Conservation (phyloP, 225 moss, liverwort and hornwort species). For the Pseudoscleropodium purum region DNA sequence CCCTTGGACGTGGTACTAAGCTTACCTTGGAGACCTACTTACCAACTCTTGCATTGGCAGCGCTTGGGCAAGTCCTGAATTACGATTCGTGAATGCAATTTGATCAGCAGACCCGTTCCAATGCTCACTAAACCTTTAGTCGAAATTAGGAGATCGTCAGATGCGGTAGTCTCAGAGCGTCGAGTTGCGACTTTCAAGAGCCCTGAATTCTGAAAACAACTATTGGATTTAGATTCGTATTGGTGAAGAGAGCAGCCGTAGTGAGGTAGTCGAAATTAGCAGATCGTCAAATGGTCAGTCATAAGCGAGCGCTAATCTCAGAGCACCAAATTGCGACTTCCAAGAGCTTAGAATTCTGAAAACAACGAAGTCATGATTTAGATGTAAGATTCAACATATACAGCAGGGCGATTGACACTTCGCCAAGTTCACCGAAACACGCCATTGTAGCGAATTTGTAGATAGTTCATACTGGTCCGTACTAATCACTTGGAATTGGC, state of each 20-base stretch:
- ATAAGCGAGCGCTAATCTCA: background rate
- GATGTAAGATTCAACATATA: no score
- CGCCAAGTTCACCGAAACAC: background rate
- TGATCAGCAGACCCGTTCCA: background rate
- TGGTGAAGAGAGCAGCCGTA: background rate
- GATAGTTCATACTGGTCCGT: no score
- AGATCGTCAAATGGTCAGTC: background rate
- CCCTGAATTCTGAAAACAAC: background rate
- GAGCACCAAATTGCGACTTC: background rate
- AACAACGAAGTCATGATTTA: background rate
- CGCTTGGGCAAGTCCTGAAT: no score
- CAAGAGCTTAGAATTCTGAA: background rate
- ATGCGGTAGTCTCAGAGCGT: no score
- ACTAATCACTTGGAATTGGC: background rate
- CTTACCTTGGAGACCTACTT: background rate
- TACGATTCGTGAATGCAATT: background rate
- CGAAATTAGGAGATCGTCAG: background rate
- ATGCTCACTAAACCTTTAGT: background rate
- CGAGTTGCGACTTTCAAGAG: background rate
- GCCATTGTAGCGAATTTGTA: background rate
- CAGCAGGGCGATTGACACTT: background rate
- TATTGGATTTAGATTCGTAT: background rate
- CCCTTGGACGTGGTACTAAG: constrained; percentile 20
- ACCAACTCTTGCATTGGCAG: background rate
- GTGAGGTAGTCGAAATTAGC: background rate